phyloP scores from a whole-genome alignment of 768 basidiomycete genomes.

The Nidularia sp. region DNA sequence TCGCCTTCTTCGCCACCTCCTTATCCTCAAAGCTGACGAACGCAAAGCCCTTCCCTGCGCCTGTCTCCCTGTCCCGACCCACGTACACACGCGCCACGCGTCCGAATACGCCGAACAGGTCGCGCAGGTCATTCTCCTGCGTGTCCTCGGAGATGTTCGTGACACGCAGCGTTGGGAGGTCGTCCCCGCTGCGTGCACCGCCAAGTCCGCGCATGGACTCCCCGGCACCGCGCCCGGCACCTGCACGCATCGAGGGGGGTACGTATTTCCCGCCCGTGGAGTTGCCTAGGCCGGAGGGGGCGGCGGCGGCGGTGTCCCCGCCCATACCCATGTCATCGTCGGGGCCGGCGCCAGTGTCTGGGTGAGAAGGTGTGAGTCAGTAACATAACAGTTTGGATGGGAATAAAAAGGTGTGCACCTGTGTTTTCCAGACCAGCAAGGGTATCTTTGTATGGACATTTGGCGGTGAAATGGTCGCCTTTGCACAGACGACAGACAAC shows the following conservation, averaged over 20 bases:
- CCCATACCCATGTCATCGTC: constrained; percentile 35
- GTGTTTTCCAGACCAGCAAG: constrained; percentile 69
- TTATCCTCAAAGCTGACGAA: constrained; percentile 94
- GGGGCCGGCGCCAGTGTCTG: constrained; percentile 26
- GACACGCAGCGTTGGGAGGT: constrained; percentile 93
- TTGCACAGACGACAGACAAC: constrained; percentile 92
- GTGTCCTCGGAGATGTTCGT: constrained; percentile 97
- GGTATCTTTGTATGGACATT: constrained; percentile 97
- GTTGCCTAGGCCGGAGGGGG: constrained; percentile 27
- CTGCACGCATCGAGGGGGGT: constrained; percentile 85
- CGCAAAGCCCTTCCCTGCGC: constrained; percentile 93
- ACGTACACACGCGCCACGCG: constrained; percentile 89
- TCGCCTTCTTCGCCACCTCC: constrained; percentile 76
- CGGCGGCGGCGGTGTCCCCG: constrained; percentile 25
- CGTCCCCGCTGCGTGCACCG: constrained; percentile 63
- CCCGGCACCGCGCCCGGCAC: constrained; percentile 60
- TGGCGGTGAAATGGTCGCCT: constrained; percentile 96
- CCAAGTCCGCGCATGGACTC: constrained; percentile 69
- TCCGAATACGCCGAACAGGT: constrained; percentile 85
- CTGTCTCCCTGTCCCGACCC: constrained; percentile 91
- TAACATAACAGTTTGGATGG: background rate
- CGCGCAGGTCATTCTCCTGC: constrained; percentile 89
- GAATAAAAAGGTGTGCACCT: constrained; percentile 29
- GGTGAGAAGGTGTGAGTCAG: background rate
- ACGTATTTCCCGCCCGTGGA: constrained; percentile 80